These are phyloP conservation scores for Epichloe sylvatica DNA, from an alignment of 2,329 filamentous ascomycete species.

Conservation along the genomic window DNA sequence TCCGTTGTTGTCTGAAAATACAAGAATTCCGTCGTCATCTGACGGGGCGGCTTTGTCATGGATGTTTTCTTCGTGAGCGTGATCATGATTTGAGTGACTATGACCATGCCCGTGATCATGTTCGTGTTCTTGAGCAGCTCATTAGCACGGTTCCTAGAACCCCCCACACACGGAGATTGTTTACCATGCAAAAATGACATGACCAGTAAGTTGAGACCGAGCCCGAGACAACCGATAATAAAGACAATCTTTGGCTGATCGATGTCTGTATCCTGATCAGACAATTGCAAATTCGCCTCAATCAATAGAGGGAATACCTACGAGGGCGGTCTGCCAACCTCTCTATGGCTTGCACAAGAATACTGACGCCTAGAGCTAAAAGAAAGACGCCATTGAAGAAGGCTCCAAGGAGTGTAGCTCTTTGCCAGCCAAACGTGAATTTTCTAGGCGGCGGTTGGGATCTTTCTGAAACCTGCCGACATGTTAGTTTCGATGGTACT, in stretches of 20 bases:
- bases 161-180: not conserved
- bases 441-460: constrained; percentile 35
- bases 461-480: constrained; percentile 36
- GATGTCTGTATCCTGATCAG: constrained; percentile 31
- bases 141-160: not conserved
- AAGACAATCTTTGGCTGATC: constrained; percentile 52
- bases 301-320: constrained; percentile 17
- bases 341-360: constrained; percentile 60
- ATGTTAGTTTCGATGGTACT: not conserved
- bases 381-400: constrained; percentile 74
- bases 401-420: constrained; percentile 57
- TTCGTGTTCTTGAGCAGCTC: constrained; percentile 15
- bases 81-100: constrained; percentile 12
- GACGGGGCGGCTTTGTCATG: not conserved
- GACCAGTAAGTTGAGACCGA: constrained; percentile 54
- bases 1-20: not conserved
- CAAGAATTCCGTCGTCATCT: not conserved
- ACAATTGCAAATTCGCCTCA: constrained; percentile 2
- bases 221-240: constrained; percentile 53
- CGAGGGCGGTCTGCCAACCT: constrained; percentile 46
- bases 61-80: constrained; percentile 1
- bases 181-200: constrained; percentile 51
- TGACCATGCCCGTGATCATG: constrained; percentile 19
- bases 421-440: constrained; percentile 58
- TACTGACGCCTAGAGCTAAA: constrained; percentile 56